Evolutionary conservation across 805 yeast genomes (phyloP).

Genomic region (Schwanniomyces occidentalis): DNA sequence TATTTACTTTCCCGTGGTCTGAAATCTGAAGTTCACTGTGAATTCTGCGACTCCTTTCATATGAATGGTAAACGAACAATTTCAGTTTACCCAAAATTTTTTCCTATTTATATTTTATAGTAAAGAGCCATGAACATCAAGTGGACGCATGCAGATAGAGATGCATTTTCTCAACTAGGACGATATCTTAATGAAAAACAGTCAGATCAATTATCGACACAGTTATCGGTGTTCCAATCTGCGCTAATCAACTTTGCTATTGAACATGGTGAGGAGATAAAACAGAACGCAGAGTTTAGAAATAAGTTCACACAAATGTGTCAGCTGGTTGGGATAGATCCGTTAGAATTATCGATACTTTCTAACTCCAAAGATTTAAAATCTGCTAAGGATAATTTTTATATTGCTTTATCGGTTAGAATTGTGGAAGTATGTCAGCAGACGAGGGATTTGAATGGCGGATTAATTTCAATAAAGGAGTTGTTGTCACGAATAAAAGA

Average conservation of each 20-base stretch:
- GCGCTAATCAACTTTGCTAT: slow-evolving; percentile 74
- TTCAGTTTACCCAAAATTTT: no score
- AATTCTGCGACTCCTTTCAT: no score
- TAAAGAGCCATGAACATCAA: slow-evolving; percentile 1
- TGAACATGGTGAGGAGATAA: slow-evolving; percentile 68
- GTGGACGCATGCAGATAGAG: slow-evolving; percentile 15
- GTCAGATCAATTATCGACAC: slow-evolving; percentile 63
- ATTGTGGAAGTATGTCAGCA: slow-evolving; percentile 74
- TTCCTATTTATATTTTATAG: no score
- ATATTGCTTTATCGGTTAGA: slow-evolving; percentile 67
- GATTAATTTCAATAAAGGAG: slow-evolving; percentile 62
- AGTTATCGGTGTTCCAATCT: slow-evolving; percentile 72
- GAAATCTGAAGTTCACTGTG: no score
- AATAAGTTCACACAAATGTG: slow-evolving; percentile 76
- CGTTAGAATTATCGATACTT: slow-evolving; percentile 46
- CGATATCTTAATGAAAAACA: slow-evolving; percentile 51
- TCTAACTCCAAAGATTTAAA: slow-evolving; percentile 31
- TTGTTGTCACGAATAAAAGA: slow-evolving; percentile 28
- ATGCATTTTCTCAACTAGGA: slow-evolving; percentile 52
- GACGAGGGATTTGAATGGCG: slow-evolving; percentile 78
- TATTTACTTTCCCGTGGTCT: no score
- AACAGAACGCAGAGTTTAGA: slow-evolving; percentile 62
- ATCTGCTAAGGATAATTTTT: slow-evolving; percentile 49
- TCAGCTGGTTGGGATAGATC: slow-evolving; percentile 80
- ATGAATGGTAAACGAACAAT: no score